These are phyloP conservation scores for Pisolithus marmoratus DNA, from an alignment of 768 basidiomycete species.

Conservation along the genomic window DNA sequence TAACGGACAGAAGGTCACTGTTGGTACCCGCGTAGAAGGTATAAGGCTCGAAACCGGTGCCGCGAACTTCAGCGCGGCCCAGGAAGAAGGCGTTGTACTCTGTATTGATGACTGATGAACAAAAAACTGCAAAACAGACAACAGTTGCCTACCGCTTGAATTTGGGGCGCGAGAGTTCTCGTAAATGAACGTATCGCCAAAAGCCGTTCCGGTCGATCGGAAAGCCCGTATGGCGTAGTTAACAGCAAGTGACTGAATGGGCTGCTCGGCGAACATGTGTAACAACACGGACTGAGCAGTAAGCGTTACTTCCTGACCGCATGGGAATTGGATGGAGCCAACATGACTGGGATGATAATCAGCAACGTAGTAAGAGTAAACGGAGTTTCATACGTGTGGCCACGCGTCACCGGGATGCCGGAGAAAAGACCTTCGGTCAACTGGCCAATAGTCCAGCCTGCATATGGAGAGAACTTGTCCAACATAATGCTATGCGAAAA, in stretches of 20 bases:
- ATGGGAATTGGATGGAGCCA: slow-evolving; percentile 9
- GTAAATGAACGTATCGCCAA: slow-evolving; percentile 2
- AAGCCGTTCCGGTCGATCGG: background rate
- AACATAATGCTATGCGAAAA: slow-evolving; percentile 3
- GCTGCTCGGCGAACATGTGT: slow-evolving; percentile 13
- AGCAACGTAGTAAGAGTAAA: background rate
- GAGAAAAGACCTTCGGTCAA: slow-evolving; percentile 8
- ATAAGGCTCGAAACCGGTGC: slow-evolving; percentile 3
- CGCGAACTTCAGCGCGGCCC: slow-evolving; percentile 6
- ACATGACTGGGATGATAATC: background rate
- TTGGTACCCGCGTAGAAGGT: slow-evolving; percentile 10
- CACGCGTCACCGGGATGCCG: slow-evolving; percentile 10
- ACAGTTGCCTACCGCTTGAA: slow-evolving; percentile 2
- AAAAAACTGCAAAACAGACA: background rate
- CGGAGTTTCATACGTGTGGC: background rate
- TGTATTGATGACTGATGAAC: background rate
- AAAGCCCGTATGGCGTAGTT: slow-evolving; percentile 7
- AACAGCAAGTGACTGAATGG: slow-evolving; percentile 4
- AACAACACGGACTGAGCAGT: slow-evolving; percentile 5
- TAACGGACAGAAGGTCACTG: slow-evolving; percentile 2
- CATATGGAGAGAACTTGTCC: slow-evolving; percentile 8
- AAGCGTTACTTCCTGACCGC: slow-evolving; percentile 4
- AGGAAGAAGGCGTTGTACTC: slow-evolving; percentile 9
- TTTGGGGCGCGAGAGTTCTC: slow-evolving; percentile 8
- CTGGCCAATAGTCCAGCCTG: slow-evolving; percentile 6